Evolutionary conservation across 2,329 filamentous ascomycete species (phyloP), one percentile per base, ranked within the genome.

Genomic region (Cercospora brassicicola): DNA sequence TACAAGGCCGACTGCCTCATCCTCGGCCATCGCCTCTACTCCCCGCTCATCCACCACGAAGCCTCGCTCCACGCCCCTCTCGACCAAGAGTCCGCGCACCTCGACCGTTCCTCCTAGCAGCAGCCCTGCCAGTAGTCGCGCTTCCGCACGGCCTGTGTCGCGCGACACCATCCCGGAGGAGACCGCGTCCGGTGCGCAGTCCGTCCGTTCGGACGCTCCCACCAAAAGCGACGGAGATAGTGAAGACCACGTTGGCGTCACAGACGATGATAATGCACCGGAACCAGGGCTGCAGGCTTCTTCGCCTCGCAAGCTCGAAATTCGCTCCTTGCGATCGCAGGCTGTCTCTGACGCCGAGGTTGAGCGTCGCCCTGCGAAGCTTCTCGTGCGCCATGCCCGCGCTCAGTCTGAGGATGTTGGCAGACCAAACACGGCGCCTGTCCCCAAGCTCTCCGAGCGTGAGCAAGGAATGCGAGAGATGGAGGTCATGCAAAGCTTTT

Each of bases 401-500:
- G 68, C 75, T 33, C 73, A 74, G 45, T 74, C 74, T 4, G 69
- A 71, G 2, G 63, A 69, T 36, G 67, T 71, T n/a, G 53, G 33
- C 9, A 62, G 72, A 55, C 71, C 71, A 30, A 67, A 64, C 18
- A 73, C 73, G 2, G 70, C 71, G 8, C 71, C 72, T 39, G 59
- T 51, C 10, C 67, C 67, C 7, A 64, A 65, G 33, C 56, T 69
- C 23, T 69, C 66, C 3, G 71, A 73, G 62, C 67, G 69, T 31
- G 70, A 73, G 65, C 72, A 73, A 59, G 68, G 64, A 20, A 64
- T 69, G 64, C 68, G 73, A 10, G 75, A 76, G 61, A 74, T 74
- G 70, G 71, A 76, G 61, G 65, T 76, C 28, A 72, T 76, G 69
- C 73, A 75, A 63, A 73, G 69, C 61, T 67, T 76, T 62, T 62